A percentile compares a stretch with the other conserved stretches of the same genome.
These are phyloP conservation scores for Cupressus sempervirens DNA, from an alignment of 75 land plant species.

Conservation along the genomic window DNA sequence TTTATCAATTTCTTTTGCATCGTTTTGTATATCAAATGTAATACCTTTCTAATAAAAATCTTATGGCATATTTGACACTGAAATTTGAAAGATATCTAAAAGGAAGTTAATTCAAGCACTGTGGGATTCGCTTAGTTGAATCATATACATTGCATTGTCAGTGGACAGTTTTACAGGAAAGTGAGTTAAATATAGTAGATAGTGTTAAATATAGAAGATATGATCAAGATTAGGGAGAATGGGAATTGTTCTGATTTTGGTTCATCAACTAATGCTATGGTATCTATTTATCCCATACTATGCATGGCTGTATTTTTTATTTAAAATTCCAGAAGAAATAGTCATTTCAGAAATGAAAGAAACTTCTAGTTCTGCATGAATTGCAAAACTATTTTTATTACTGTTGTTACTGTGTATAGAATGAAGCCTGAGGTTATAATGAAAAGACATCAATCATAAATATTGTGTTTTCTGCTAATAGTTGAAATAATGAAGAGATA, in stretches of 20 bases:
- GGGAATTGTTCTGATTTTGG: conserved; percentile 8
- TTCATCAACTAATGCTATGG: neutral
- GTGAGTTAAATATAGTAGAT: neutral
- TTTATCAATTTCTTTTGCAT: neutral
- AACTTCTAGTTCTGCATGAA: neutral
- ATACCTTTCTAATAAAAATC: neutral
- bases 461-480: too few species aligned
- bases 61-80: neutral
- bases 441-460: neutral
- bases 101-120: neutral
- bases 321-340: neutral
- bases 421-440: neutral
- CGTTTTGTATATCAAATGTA: neutral
- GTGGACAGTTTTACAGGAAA: neutral
- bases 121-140: neutral
- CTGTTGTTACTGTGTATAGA: neutral
- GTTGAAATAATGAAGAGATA: too few species aligned
- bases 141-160: neutral
- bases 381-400: neutral
- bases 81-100: neutral
- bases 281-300: conserved; percentile 2
- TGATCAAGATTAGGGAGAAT: neutral
- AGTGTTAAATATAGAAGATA: neutral
- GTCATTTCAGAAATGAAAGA: neutral
- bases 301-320: neutral